Evolutionary conservation across 331 rosid species (phyloP).

Genomic region (Saraca asoca): DNA sequence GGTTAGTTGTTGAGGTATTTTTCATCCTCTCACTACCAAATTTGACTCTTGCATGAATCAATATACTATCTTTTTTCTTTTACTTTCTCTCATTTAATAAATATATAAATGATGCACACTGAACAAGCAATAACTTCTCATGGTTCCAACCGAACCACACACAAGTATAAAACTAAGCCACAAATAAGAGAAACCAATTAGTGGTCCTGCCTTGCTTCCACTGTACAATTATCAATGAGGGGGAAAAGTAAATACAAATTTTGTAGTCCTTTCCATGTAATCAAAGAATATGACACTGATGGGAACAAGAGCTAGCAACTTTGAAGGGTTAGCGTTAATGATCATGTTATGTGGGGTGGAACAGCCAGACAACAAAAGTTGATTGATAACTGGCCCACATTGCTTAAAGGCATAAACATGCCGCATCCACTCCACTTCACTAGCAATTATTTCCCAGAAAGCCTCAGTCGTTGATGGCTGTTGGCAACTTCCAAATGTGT

Average conservation of each 20-base stretch:
- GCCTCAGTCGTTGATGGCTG: slow-evolving; percentile 51
- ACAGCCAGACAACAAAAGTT: slow-evolving; percentile 31
- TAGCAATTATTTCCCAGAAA: slow-evolving; percentile 43
- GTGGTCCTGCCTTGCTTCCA: slow-evolving; percentile 35
- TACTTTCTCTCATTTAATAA: too few relatives aligned
- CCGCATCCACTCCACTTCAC: slow-evolving; percentile 41
- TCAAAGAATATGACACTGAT: slow-evolving; percentile 31
- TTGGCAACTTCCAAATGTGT: slow-evolving; percentile 48
- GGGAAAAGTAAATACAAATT: not conserved
- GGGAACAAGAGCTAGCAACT: slow-evolving; percentile 27
- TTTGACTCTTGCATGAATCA: too few relatives aligned
- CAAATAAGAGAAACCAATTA: not conserved
- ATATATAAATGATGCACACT: too few relatives aligned
- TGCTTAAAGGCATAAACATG: slow-evolving; percentile 36
- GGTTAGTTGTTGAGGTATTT: too few relatives aligned
- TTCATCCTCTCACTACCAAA: too few relatives aligned
- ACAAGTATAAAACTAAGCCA: slow-evolving; percentile 28
- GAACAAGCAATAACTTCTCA: too few relatives aligned
- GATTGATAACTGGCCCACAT: slow-evolving; percentile 40
- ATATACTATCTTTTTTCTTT: too few relatives aligned
- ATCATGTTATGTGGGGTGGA: slow-evolving; percentile 42
- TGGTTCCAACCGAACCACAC: slow-evolving; percentile 38
- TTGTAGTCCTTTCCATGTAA: slow-evolving; percentile 48
- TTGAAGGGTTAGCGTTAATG: slow-evolving; percentile 28
- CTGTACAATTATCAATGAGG: slow-evolving; percentile 23